phyloP scores from a whole-genome alignment of 2,329 filamentous ascomycete genomes.

The Penicillium digitatum region DNA sequence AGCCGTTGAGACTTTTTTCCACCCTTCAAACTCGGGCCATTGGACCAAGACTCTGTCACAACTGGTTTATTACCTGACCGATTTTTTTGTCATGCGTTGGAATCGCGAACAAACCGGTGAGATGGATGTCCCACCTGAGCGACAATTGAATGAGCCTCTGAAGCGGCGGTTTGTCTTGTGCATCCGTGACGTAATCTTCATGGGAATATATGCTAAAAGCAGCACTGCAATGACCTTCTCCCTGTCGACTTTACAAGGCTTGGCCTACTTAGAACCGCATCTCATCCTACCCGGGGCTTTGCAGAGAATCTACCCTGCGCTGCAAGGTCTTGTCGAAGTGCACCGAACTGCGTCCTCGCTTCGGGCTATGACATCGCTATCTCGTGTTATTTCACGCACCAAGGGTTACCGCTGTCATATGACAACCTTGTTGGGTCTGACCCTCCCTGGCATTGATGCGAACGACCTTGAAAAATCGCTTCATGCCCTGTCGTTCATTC shows the following conservation, averaged over 20 bases:
- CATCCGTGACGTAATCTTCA: conserved; percentile 88
- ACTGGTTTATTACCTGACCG: conserved; percentile 84
- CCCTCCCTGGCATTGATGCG: conserved; percentile 91
- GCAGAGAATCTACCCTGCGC: conserved; percentile 92
- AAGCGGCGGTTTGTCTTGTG: conserved; percentile 86
- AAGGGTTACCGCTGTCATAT: conserved; percentile 97
- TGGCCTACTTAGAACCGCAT: conserved; percentile 86
- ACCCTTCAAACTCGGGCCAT: conserved; percentile 87
- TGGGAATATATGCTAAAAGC: conserved; percentile 97
- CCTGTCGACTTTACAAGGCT: conserved; percentile 79
- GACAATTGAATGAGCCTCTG: conserved; percentile 73
- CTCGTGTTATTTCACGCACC: conserved; percentile 82
- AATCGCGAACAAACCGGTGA: conserved; percentile 92
- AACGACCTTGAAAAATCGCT: conserved; percentile 97
- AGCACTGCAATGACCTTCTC: conserved; percentile 87
- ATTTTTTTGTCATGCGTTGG: conserved; percentile 97
- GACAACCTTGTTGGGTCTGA: conserved; percentile 86
- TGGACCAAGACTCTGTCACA: conserved; percentile 92
- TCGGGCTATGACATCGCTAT: conserved; percentile 84
- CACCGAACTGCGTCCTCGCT: conserved; percentile 93
- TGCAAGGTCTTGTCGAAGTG: conserved; percentile 95
- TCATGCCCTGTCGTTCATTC: conserved; percentile 90
- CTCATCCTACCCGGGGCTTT: conserved; percentile 88
- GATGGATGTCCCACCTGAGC: conserved; percentile 75
- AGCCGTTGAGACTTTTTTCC: conserved; percentile 96